A percentile compares a stretch with the other conserved stretches of the same genome.
These are phyloP conservation scores for Eucalyptus lansdowneana DNA, from an alignment of 345 rosid species.

Conservation along the genomic window DNA sequence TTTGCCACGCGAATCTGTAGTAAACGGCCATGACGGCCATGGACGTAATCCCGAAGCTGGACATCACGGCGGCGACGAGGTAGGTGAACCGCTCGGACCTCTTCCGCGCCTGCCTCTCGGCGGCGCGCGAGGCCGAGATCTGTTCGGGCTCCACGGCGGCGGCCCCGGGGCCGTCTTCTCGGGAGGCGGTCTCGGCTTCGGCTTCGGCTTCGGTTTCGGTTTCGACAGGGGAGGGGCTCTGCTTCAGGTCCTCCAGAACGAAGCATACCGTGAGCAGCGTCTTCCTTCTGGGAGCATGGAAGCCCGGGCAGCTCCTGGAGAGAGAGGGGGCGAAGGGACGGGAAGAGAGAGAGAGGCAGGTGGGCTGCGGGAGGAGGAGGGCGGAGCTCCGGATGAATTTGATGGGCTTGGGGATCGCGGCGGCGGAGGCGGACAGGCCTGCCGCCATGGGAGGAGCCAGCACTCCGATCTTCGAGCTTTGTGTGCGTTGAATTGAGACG, in stretches of 20 bases:
- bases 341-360: not conserved
- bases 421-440: constrained; percentile 27
- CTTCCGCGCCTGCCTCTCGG: constrained; percentile 52
- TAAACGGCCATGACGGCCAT: constrained; percentile 79
- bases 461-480: not conserved
- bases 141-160: not conserved
- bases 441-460: constrained; percentile 46
- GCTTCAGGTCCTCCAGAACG: constrained; percentile 46
- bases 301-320: not conserved
- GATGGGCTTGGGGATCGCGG: constrained; percentile 31
- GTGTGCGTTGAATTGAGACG: not conserved
- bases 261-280: constrained; percentile 36
- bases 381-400: constrained; percentile 4
- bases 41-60: constrained; percentile 81
- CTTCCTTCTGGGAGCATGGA: constrained; percentile 4
- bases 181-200: not conserved
- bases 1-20: constrained; percentile 80
- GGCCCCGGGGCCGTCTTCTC: not conserved
- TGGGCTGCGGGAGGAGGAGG: constrained; percentile 14
- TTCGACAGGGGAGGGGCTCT: constrained; percentile 1
- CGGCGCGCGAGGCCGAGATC: constrained; percentile 15
- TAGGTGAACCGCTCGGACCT: constrained; percentile 74
- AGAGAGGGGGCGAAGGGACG: not conserved
- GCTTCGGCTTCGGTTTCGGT: not conserved
- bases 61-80: constrained; percentile 72